Percentiles rank a stretch among this genome's conserved stretches.
phyloP scores from a whole-genome alignment of 371 early-diverging fungal genomes.

The Neoconidiobolus thromboides region DNA sequence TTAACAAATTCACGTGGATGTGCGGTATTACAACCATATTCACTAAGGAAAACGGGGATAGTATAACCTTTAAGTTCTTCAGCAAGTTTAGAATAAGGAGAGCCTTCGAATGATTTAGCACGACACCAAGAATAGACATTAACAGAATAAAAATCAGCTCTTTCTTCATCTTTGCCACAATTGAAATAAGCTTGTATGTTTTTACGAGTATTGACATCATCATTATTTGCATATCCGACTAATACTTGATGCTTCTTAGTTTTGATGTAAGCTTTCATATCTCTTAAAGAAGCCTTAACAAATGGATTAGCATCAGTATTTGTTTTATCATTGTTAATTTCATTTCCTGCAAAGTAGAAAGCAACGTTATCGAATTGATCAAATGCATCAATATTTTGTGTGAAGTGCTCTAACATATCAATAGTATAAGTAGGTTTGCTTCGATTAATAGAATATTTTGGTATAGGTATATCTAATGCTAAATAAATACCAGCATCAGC shows the following conservation, averaged over 20 bases:
- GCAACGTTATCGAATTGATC: conserved; percentile 34
- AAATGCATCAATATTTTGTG: conserved; percentile 40
- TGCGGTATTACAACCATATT: conserved; percentile 39
- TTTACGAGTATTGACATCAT: conserved; percentile 44
- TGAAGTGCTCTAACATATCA: conserved; percentile 29
- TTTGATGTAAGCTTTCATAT: conserved; percentile 40
- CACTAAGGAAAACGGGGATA: conserved; percentile 39
- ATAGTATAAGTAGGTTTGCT: conserved; percentile 39
- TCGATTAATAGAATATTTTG: conserved; percentile 42
- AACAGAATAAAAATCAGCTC: conserved; percentile 51
- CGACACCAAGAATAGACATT: conserved; percentile 51
- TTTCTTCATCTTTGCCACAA: conserved; percentile 40
- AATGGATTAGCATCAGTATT: conserved; percentile 50
- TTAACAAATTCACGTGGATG: conserved; percentile 32
- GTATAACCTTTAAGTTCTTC: conserved; percentile 26
- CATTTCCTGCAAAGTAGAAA: conserved; percentile 62
- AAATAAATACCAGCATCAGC: conserved; percentile 49
- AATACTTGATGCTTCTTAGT: conserved; percentile 30
- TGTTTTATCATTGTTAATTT: conserved; percentile 46
- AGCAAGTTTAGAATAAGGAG: conserved; percentile 33
- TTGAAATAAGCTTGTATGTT: conserved; percentile 46
- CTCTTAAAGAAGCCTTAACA: conserved; percentile 53
- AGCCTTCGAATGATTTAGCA: conserved; percentile 22
- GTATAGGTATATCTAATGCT: conserved; percentile 41
- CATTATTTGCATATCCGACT: conserved; percentile 65